Evolutionary conservation across 2,329 filamentous ascomycete species (phyloP).

Genomic region (Lachnellula subtilissima): DNA sequence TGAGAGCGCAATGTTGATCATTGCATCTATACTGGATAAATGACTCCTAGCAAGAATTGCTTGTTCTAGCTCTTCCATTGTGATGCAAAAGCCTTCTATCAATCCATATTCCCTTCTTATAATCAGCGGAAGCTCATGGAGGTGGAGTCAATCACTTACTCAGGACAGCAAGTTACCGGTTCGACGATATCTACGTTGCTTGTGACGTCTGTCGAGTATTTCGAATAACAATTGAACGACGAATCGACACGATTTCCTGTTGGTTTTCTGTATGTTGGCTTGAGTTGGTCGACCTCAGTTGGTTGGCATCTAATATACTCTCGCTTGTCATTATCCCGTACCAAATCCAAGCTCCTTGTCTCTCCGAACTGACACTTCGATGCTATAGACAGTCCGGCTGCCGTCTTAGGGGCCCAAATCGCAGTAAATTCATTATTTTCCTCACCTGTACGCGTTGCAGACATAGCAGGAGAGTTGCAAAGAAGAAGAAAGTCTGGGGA

Average conservation of each 20-base stretch:
- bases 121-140: neutral
- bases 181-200: slow-evolving; percentile 8
- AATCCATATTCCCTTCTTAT: slow-evolving; percentile 3
- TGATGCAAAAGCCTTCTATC: neutral
- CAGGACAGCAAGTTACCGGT: slow-evolving; percentile 13
- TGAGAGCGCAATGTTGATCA: neutral
- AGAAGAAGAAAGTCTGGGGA: neutral
- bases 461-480: slow-evolving; percentile 3
- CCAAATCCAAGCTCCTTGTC: slow-evolving; percentile 2
- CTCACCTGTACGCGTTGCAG: slow-evolving; percentile 9
- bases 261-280: neutral
- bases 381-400: slow-evolving; percentile 9
- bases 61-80: neutral
- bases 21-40: neutral
- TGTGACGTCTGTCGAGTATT: slow-evolving; percentile 8
- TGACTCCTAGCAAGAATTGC: neutral
- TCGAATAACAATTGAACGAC: slow-evolving; percentile 12
- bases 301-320: neutral
- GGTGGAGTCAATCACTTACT: slow-evolving; percentile 7
- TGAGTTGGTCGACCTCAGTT: neutral
- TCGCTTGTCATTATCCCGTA: neutral
- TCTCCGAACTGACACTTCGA: slow-evolving; percentile 9
- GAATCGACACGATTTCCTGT: slow-evolving; percentile 7
- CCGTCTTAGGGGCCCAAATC: slow-evolving; percentile 15
- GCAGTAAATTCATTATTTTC: slow-evolving; percentile 14